phyloP scores from a whole-genome alignment of 2,329 filamentous ascomycete species.

The Falciphora oryzae region DNA sequence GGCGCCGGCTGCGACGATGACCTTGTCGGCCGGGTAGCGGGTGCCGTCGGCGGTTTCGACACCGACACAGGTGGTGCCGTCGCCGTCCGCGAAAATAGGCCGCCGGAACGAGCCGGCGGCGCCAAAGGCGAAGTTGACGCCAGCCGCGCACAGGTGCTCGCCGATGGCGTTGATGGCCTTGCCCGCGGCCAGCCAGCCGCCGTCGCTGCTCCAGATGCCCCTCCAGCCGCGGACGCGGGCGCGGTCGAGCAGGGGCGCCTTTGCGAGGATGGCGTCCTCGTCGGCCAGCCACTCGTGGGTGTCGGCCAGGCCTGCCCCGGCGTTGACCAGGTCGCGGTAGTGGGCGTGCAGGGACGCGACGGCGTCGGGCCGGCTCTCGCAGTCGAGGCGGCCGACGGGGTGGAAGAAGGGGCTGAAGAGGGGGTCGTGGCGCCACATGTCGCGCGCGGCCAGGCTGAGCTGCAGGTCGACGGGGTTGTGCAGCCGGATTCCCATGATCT shows the following conservation, averaged over 20 bases:
- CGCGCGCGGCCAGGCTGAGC: conserved; percentile 26
- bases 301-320: conserved; percentile 33
- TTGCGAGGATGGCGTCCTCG: conserved; percentile 37
- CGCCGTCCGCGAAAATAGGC: too few species aligned
- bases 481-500: conserved; percentile 36
- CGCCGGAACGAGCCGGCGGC: too few species aligned
- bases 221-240: conserved; percentile 40
- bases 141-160: conserved; percentile 20
- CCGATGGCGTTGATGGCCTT: conserved; percentile 40
- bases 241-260: conserved; percentile 31
- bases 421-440: conserved; percentile 35
- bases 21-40: too few species aligned
- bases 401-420: conserved; percentile 48
- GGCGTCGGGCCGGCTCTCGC: conserved; percentile 37
- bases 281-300: conserved; percentile 36
- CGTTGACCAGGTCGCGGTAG: conserved; percentile 30
- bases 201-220: conserved; percentile 35
- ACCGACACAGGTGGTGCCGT: too few species aligned
- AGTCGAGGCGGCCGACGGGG: conserved; percentile 53
- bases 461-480: conserved; percentile 25
- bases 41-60: too few species aligned
- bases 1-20: conserved; percentile 31
- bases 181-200: conserved; percentile 43
- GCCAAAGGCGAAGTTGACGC: too few species aligned
- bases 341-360: conserved; percentile 26